phyloP scores from a whole-genome alignment of 352 stramenopile species.

The Phytopythium helicoides region DNA sequence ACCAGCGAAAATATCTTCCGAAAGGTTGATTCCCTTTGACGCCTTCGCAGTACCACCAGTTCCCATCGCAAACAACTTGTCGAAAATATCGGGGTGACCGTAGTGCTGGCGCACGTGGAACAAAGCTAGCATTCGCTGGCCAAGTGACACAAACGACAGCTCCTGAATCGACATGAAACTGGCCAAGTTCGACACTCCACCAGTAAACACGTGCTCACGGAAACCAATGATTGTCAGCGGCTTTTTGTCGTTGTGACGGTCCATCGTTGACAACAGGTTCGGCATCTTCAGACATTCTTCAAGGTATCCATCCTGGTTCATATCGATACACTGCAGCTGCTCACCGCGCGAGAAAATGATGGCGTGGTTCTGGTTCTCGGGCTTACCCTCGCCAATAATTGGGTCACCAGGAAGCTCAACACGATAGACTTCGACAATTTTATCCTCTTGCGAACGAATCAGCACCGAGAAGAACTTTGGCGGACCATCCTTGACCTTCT shows the following conservation, averaged over 20 bases:
- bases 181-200: constrained; percentile 77
- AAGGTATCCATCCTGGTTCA: constrained; percentile 88
- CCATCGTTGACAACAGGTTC: constrained; percentile 85
- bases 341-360: constrained; percentile 87
- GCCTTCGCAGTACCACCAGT: constrained; percentile 80
- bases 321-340: constrained; percentile 89
- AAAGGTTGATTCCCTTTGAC: constrained; percentile 83
- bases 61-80: constrained; percentile 83
- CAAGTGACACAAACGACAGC: constrained; percentile 79
- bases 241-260: constrained; percentile 59
- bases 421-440: constrained; percentile 81
- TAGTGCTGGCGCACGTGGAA: constrained; percentile 84
- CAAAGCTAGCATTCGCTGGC: constrained; percentile 76
- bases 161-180: constrained; percentile 89
- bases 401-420: constrained; percentile 81
- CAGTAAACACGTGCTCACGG: constrained; percentile 84
- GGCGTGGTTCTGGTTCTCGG: constrained; percentile 88
- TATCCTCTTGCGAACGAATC: constrained; percentile 65
- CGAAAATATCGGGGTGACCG: constrained; percentile 88
- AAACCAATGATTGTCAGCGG: constrained; percentile 85
- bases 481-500: constrained; percentile 85
- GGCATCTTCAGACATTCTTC: constrained; percentile 86
- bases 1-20: constrained; percentile 88
- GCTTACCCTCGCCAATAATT: constrained; percentile 87
- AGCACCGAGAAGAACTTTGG: constrained; percentile 85